Base-by-base conservation (phyloP, 2,329 filamentous ascomycete genomes). In the Graphium sp. region DNA sequence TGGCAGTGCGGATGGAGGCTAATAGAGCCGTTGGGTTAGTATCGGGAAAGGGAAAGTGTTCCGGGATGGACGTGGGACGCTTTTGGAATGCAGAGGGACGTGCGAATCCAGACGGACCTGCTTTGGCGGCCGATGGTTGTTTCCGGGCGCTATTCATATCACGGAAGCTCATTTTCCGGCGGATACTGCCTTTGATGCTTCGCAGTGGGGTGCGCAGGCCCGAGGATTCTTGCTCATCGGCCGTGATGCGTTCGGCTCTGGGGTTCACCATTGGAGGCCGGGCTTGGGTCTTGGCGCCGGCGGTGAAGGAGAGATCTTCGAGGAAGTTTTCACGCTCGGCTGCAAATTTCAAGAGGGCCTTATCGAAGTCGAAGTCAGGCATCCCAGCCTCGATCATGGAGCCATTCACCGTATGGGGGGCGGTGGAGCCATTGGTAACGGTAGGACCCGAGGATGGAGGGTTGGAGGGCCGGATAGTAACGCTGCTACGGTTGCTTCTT, bases 101-200 rank as follows among this genome's bases (percentile, higher is more conserved):
- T 24, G 29, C 18, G 24, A 31, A 24, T 37, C 19, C 14, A 24
- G 22, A 35, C 35, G 26, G 62, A 81, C 78, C 66, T 56, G 78
- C 68, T 53, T 81, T 76, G 38, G 74, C 70, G 38, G 76, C 60
- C 16, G 74, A 78, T 29, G 84, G 76, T 44, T 89, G 81, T 50
- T 84, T 75, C 58, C 87, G 87, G 60, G 82, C 67, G 55, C 85
- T 95, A 53, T 79, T 93, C 80, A 95, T 91, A 43, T 94, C 89
- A 41, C 76, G 70, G 50, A 87, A 83, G 42, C 87, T 93, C 53
- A 98, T 79, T 44, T 89, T 82, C 49, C 89, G 74, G 37, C 87
- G 72, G 42, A 98, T 79, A 54, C 84, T 94, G 24, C 87, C 87
- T 73, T 81, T 48, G 41, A 72, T 69, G 54, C 84, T 94, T 41